Evolutionary conservation across 352 stramenopile species (phyloP), one percentile per base, ranked within the genome.

Genomic region (Aphanomyces invadans): DNA sequence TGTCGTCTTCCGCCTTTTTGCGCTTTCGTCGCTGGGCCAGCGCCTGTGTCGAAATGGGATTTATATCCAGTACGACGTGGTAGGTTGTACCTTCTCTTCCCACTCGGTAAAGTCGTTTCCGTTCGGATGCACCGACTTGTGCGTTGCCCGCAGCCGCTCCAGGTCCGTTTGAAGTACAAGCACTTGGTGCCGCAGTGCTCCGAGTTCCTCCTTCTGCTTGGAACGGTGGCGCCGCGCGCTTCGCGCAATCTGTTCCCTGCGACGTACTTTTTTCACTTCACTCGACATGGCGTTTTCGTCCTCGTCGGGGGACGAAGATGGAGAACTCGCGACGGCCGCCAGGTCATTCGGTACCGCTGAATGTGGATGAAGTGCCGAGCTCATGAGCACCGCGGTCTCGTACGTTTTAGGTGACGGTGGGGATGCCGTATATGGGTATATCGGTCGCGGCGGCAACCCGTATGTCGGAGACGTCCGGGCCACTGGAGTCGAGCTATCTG

Each of bases 151-250:
- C 25, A 67, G 46, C 1, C 36, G n/a, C 26, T 67, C 81, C 81
- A 92, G 90, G 62, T 90, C 80, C 67, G 88, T 80, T 61, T 92
- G 81, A 39, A 92, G 61, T 25, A 80, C 74, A 70, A 80, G 76
- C 48, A 92, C 83, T 56, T 92, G 81, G 59, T 90, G 78, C 4
- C 81, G 73, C 12, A 92, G 72, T 2, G 79, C 74, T 23, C 79
- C 76, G 23, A 92, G 73, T 62, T 92, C 83, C 61, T 92, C 83
- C 65, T 79, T 67, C 38, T 67, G 60, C 36, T 67, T 67, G 39
- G 60, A 67, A 3, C 60, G 60, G 31, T 67, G 60, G 29, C 60
- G 60, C 5, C 60, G 60, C 11, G 60, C 60, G n/a, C 33, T 55
- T 10, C 60, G 60, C 15, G 60, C 60, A 38, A 67, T 67, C 49